Conservation (phyloP, 1,284 basidiomycete genomes). For the Fistulinella cinereoalba region DNA sequence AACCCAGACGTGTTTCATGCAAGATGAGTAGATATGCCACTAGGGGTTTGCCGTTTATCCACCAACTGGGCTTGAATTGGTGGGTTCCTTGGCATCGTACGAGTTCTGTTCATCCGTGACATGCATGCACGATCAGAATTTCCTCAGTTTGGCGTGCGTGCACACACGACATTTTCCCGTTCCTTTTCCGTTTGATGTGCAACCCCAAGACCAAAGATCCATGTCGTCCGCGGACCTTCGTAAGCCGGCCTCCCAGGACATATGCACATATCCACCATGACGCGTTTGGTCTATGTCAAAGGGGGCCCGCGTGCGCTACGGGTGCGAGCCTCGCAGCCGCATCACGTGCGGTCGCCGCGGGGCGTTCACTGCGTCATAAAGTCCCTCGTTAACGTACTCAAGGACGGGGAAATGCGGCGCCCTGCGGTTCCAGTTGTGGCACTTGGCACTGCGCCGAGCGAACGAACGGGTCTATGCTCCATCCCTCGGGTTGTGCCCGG, state of each 20-base stretch:
- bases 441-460: too few species aligned
- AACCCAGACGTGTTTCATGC: constrained; percentile 1
- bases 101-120: constrained; percentile 7
- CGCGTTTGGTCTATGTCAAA: constrained; percentile 41
- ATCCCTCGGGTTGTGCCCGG: too few species aligned
- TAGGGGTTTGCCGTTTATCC: neutral
- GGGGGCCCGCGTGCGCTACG: neutral
- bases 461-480: too few species aligned
- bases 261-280: constrained; percentile 29
- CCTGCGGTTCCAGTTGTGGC: too few species aligned
- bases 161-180: constrained; percentile 30
- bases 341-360: constrained; percentile 3
- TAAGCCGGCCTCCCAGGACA: constrained; percentile 36
- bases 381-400: too few species aligned
- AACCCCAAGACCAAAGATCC: constrained; percentile 11
- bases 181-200: constrained; percentile 9
- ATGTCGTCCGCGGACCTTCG: constrained; percentile 45
- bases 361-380: constrained; percentile 7
- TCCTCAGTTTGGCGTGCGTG: constrained; percentile 41
- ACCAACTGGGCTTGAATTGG: constrained; percentile 11
- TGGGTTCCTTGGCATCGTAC: constrained; percentile 2
- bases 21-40: too few species aligned
- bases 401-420: too few species aligned
- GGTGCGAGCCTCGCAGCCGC: constrained; percentile 4
- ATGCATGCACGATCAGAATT: constrained; percentile 8